Base-by-base conservation (phyloP, 805 yeast species). In the Starmerella tilneyi region DNA sequence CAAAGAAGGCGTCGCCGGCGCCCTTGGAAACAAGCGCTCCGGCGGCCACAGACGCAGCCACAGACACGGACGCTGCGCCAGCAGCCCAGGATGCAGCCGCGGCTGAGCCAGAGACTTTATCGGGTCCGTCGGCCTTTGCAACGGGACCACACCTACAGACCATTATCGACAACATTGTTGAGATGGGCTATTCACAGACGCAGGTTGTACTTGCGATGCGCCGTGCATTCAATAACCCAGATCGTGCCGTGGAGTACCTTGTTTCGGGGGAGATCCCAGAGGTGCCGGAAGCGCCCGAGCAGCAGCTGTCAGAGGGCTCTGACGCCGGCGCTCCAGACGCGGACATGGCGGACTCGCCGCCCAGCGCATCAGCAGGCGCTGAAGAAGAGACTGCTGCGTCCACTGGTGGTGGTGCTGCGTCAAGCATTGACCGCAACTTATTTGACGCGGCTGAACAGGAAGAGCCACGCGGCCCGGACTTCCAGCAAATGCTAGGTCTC, bases 171-270 rank as follows among this genome's bases (percentile, higher is more conserved):
- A 81, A 81, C 60, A 86, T 92, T 63, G 75, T 86, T 78, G 96
- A 84, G 55, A 86, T 92, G 96, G 98, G 98, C 8, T 92, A 86
- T 60, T 84, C 81, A 22, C 78, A 94, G 56, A 73, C 76, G 15
- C 84, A 84, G 60, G 96, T 85, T 21, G 94, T 84, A 65, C 75
- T 78, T 37, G 98, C 98, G 0, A 68, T 92, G 61, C 78, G 94
- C 56, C 94, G 95, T 13, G 97, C 98, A 1, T 92, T 78, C 68
- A 89, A 89, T 67, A 88, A 92, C 65, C 97, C 98, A 17, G 97
- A 89, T 62, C 78, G 98, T 58, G 98, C 98, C 0, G 97, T 92
- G 12, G 98, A 92, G 62, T 88, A 89, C 62, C 70, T 92, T 41
- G 68, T 92, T 53, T 84, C 88, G 38, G 97, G 96, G 3, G 50